Conservation (phyloP, 2,329 filamentous ascomycete genomes). For the Exophiala sp. region DNA sequence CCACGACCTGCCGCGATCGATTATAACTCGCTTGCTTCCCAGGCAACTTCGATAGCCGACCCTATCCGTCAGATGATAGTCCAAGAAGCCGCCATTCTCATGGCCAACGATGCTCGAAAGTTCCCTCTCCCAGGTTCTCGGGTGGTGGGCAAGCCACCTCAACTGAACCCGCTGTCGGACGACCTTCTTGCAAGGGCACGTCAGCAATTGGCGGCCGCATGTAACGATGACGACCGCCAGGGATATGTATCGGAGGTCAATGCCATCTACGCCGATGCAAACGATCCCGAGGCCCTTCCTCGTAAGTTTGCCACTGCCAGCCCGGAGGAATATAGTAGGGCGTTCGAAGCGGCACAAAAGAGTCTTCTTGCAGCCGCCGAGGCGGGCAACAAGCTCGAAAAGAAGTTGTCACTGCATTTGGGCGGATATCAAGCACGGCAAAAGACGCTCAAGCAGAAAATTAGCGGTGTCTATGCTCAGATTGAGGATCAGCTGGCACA, state of each 20-base stretch:
- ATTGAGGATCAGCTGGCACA: slow-evolving; percentile 67
- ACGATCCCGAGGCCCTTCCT: slow-evolving; percentile 54
- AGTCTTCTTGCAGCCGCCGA: slow-evolving; percentile 68
- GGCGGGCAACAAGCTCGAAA: slow-evolving; percentile 79
- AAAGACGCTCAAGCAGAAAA: slow-evolving; percentile 73
- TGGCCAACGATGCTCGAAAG: slow-evolving; percentile 72
- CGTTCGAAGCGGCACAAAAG: slow-evolving; percentile 71
- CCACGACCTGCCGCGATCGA: slow-evolving; percentile 72
- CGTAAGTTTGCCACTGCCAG: slow-evolving; percentile 74
- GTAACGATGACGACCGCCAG: slow-evolving; percentile 47
- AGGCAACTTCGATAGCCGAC: slow-evolving; percentile 56
- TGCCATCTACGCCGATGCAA: slow-evolving; percentile 45
- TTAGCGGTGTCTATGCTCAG: slow-evolving; percentile 65
- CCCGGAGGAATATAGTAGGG: slow-evolving; percentile 59
- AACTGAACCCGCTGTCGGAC: slow-evolving; percentile 63
- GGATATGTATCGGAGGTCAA: slow-evolving; percentile 42
- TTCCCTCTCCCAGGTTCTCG: slow-evolving; percentile 65
- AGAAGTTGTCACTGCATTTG: slow-evolving; percentile 80
- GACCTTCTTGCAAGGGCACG: slow-evolving; percentile 66
- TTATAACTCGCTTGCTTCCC: slow-evolving; percentile 59
- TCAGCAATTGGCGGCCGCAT: slow-evolving; percentile 67
- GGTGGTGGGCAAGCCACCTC: slow-evolving; percentile 55
- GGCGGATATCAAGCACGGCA: slow-evolving; percentile 86
- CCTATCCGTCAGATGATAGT: slow-evolving; percentile 65
- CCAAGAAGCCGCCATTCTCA: slow-evolving; percentile 68